These are phyloP conservation scores for Talaromyces adpressus DNA, from an alignment of 495 filamentous ascomycete genomes.

Conservation along the genomic window DNA sequence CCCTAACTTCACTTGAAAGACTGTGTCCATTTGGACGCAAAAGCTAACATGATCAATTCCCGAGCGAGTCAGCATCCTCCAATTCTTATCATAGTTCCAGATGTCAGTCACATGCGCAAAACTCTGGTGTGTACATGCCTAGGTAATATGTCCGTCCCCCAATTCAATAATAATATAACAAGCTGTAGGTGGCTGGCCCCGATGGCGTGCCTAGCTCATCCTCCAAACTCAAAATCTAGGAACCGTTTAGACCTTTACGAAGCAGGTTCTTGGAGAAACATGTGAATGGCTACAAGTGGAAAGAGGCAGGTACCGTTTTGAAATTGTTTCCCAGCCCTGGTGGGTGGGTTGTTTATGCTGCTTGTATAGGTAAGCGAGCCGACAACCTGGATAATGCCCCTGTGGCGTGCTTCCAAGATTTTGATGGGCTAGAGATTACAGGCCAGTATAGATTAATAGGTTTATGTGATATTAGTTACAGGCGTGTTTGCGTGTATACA, in stretches of 20 bases:
- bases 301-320: background rate
- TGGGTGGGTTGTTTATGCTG: background rate
- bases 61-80: background rate
- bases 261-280: background rate
- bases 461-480: background rate
- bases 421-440: background rate
- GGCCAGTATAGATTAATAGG: background rate
- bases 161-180: background rate
- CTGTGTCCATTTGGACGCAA: background rate
- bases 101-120: background rate
- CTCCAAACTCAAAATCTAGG: background rate
- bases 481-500: background rate
- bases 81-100: background rate
- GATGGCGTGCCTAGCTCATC: background rate
- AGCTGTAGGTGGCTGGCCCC: background rate
- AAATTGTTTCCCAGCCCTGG: background rate
- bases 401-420: background rate
- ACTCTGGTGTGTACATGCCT: background rate
- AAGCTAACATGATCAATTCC: background rate
- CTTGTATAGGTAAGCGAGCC: background rate
- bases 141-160: background rate
- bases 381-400: background rate
- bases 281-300: background rate
- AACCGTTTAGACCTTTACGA: background rate
- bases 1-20: background rate